Percentiles rank a stretch among this genome's conserved stretches.
Conservation (phyloP, 2,329 filamentous ascomycete genomes). For the Fusarium protoensiforme region DNA sequence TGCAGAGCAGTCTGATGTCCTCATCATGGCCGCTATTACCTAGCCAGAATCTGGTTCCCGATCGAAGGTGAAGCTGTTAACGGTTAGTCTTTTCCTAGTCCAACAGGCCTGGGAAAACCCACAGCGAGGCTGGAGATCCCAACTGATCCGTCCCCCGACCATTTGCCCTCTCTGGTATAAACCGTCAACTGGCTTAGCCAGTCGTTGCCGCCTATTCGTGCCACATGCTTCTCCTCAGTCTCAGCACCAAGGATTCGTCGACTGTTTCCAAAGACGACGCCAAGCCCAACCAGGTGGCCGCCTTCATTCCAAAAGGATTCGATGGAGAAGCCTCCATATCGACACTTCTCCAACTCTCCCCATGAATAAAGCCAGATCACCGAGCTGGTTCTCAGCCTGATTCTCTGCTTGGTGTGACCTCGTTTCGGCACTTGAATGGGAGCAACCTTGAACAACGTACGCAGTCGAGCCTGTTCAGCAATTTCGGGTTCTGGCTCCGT, state of each 20-base stretch:
- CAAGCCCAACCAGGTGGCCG: neutral
- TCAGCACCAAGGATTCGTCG: neutral
- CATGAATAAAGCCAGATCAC: neutral
- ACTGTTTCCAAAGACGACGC: neutral
- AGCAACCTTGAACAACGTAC: neutral
- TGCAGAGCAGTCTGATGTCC: neutral
- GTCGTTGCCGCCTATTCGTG: neutral
- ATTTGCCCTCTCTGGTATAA: neutral
- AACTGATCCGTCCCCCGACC: neutral
- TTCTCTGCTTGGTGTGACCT: too few species aligned
- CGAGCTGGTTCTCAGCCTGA: too few species aligned
- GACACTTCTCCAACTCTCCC: neutral
- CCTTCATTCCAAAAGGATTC: slow-evolving; percentile 2
- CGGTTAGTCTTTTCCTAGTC: neutral
- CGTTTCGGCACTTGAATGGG: neutral
- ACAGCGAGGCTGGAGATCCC: neutral
- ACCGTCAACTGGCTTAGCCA: neutral
- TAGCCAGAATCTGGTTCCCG: fast-evolving
- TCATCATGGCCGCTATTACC: too few species aligned
- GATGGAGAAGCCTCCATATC: neutral
- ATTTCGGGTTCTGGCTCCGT: neutral
- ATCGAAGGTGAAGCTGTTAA: neutral
- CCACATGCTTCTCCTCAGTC: neutral
- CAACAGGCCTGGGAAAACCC: neutral
- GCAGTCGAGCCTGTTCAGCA: neutral